Base-by-base conservation (phyloP, 2,329 filamentous ascomycete species). In the Allantophomopsis cytisporea region DNA sequence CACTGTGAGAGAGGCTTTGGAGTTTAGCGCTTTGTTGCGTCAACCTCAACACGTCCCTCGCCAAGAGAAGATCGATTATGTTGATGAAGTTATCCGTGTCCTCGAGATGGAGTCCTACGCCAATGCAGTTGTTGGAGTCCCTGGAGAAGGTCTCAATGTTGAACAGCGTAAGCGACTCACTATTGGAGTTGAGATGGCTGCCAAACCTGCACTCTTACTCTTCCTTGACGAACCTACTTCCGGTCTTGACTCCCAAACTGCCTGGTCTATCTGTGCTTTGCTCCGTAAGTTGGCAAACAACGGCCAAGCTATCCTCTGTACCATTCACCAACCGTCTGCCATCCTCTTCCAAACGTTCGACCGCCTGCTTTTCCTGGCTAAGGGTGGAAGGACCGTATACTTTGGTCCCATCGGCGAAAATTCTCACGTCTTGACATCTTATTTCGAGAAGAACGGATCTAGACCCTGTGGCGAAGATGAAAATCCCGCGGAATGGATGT, bases 201-300 rank as follows among this genome's bases (percentile, higher is more conserved):
- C 88, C 8, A 94, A 89, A 64, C 88, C 88, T 6, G 76, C 84
- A 35, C 68, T 94, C 39, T 69, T 94, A 42, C 73, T 94, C 37
- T 94, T 94, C 64, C 74, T 94, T 35, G 87, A 94, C 52, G 88
- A 96, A 60, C 89, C 88, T 14, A 94, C 87, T 4, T 93, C 85
- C 31, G 87, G 87, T 65, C 75, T 94, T 14, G 87, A 94, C 60
- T 78, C 76, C 2, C 86, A 94, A 58, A 93, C 86, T 1, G 88
- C 86, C 1, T 94, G 84, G 83, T 82, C 84, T 46, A 93, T 94
- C 54, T 68, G 86, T 32, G 79, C 85, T 57, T 71, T 94, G 14
- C 71, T 94, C 31, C 81, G 91, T 61, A 94, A 89, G 60, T 69
- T 94, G 34, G 86, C 85, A 51, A 82, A 87, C 59, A 80, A 76